Evolutionary conservation across 768 basidiomycete species (phyloP).

Genomic region (Gloeopeniophorella convolvens): DNA sequence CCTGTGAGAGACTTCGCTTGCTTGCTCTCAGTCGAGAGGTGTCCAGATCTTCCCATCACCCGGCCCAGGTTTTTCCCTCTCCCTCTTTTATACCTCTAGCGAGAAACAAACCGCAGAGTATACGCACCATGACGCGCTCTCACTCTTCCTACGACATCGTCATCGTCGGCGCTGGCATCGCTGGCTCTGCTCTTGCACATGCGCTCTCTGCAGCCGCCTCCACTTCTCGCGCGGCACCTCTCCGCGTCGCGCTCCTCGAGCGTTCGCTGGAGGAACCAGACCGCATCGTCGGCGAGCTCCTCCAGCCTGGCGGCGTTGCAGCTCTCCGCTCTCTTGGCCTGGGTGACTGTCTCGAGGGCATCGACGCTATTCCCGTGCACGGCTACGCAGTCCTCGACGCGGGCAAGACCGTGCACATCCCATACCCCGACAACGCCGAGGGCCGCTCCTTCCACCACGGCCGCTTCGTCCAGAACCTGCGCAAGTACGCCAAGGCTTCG

Average conservation of each 20-base stretch:
- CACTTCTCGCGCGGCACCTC: conserved; percentile 40
- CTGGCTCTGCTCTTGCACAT: conserved; percentile 82
- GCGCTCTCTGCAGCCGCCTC: conserved; percentile 59
- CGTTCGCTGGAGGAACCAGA: conserved; percentile 90
- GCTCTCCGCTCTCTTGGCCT: conserved; percentile 76
- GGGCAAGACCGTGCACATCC: conserved; percentile 74
- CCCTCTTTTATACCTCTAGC: neutral
- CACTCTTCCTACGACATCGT: conserved; percentile 60
- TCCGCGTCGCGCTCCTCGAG: conserved; percentile 81
- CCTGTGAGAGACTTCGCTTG: no score
- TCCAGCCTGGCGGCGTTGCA: conserved; percentile 87
- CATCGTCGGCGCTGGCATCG: conserved; percentile 90
- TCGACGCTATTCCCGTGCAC: conserved; percentile 74
- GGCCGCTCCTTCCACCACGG: conserved; percentile 95
- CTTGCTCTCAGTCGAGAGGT: no score
- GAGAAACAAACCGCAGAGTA: neutral
- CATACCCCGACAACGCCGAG: conserved; percentile 68
- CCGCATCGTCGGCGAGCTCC: conserved; percentile 93
- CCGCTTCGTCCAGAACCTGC: conserved; percentile 72
- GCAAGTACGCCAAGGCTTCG: conserved; percentile 56
- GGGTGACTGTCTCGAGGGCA: conserved; percentile 69
- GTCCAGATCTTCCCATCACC: neutral
- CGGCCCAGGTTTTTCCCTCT: no score
- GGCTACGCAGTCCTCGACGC: conserved; percentile 81
- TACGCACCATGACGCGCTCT: neutral